Conservation (phyloP, 129 eudicot genomes). For the Scalesia atractyloides region DNA sequence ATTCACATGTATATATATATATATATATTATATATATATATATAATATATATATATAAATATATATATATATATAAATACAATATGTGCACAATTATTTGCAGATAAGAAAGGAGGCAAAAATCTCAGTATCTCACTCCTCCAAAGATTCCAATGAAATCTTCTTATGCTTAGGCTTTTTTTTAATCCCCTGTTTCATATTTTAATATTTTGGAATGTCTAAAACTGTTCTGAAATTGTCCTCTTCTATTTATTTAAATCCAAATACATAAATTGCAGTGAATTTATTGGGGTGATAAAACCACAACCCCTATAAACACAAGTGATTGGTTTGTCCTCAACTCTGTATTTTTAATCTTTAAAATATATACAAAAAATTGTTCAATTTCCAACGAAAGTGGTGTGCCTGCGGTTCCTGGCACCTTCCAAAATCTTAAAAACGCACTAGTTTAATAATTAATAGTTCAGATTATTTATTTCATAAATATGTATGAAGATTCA, state of each 20-base stretch:
- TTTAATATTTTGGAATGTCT: constrained; percentile 22
- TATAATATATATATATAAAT: too few relatives aligned
- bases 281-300: constrained; percentile 32
- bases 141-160: constrained; percentile 16
- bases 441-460: too few relatives aligned
- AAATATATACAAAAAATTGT: constrained; percentile 22
- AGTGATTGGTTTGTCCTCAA: constrained; percentile 35
- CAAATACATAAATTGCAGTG: constrained; percentile 34
- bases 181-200: constrained; percentile 1
- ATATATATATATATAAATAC: too few relatives aligned
- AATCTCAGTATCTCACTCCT: constrained; percentile 7
- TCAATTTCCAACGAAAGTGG: constrained; percentile 38
- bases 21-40: too few relatives aligned
- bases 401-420: constrained; percentile 26
- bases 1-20: too few relatives aligned
- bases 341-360: not conserved
- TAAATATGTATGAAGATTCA: too few relatives aligned
- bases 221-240: constrained; percentile 4
- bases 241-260: constrained; percentile 17
- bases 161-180: constrained; percentile 8
- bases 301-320: constrained; percentile 30
- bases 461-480: too few relatives aligned
- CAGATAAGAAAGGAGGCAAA: not conserved
- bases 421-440: constrained; percentile 16
- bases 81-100: too few relatives aligned